Percentiles rank a stretch among this genome's conserved stretches.
These are phyloP conservation scores for Trypanosoma rangeli DNA, from an alignment of 208 protist genomes.

Conservation along the genomic window DNA sequence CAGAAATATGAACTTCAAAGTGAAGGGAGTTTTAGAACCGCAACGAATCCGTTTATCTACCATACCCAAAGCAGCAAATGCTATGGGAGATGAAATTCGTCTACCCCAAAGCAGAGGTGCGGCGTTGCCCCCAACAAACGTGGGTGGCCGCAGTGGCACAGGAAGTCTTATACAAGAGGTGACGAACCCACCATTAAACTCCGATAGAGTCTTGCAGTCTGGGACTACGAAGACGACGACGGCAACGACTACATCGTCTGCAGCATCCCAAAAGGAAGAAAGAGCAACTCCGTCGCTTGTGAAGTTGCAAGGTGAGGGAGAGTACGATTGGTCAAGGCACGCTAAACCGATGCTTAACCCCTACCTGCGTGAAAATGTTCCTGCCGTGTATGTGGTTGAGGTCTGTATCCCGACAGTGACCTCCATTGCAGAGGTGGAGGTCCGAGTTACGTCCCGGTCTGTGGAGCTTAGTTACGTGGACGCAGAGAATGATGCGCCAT, in stretches of 20 bases:
- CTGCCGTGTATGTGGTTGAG: conserved; percentile 52
- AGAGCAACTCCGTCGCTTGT: conserved; percentile 30
- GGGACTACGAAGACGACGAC: neutral
- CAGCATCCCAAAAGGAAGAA: neutral
- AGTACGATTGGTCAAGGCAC: conserved; percentile 83
- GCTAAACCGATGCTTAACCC: conserved; percentile 58
- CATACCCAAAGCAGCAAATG: conserved; percentile 49
- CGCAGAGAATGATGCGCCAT: conserved; percentile 38
- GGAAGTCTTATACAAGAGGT: conserved; percentile 74
- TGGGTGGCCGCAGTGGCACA: conserved; percentile 38
- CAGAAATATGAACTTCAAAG: conserved; percentile 85
- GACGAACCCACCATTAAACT: neutral
- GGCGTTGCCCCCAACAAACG: conserved; percentile 45
- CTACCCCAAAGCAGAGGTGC: conserved; percentile 45
- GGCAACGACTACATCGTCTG: neutral
- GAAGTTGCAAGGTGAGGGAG: conserved; percentile 41
- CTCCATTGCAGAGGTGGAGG: conserved; percentile 81
- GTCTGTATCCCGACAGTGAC: conserved; percentile 71
- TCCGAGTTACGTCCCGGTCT: conserved; percentile 44
- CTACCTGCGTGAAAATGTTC: conserved; percentile 78
- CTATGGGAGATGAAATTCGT: conserved; percentile 86
- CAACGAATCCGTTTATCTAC: conserved; percentile 83
- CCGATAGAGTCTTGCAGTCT: neutral
- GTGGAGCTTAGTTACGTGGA: conserved; percentile 71
- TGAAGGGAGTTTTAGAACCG: conserved; percentile 79